Percentiles rank a stretch among this genome's conserved stretches.
Conservation (phyloP, 768 basidiomycete species). For the Mycena crocata region DNA sequence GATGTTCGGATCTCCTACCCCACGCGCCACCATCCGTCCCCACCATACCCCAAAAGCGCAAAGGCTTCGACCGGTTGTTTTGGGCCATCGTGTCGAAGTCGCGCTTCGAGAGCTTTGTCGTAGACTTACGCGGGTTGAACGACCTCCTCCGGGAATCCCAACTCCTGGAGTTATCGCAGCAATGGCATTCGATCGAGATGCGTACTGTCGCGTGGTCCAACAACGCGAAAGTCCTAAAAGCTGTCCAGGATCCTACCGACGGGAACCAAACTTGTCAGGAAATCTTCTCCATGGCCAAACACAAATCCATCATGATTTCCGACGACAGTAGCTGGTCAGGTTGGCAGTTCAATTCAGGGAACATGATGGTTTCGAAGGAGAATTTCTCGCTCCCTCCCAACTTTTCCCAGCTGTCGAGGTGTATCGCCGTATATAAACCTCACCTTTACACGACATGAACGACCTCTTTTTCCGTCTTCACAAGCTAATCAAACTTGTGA, state of each 20-base stretch:
- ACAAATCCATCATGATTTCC: background rate
- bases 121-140: constrained; percentile 18
- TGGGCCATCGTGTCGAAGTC: constrained; percentile 24
- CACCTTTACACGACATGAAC: background rate
- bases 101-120: constrained; percentile 19
- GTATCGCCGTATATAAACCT: background rate
- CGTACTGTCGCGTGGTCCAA: constrained; percentile 3
- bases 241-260: background rate
- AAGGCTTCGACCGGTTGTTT: background rate
- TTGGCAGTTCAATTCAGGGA: background rate
- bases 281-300: constrained; percentile 2
- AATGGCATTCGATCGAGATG: constrained; percentile 22
- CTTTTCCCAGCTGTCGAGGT: background rate
- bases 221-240: background rate
- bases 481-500: constrained; percentile 13
- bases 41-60: background rate
- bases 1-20: background rate
- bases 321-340: background rate
- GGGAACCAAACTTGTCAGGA: background rate
- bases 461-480: constrained; percentile 10
- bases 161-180: background rate
- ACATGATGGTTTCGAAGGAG: background rate
- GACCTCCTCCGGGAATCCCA: constrained; percentile 25
- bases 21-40: background rate
- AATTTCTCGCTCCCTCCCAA: background rate